Conservation (phyloP, 768 basidiomycete genomes). For the Suillus discolor region DNA sequence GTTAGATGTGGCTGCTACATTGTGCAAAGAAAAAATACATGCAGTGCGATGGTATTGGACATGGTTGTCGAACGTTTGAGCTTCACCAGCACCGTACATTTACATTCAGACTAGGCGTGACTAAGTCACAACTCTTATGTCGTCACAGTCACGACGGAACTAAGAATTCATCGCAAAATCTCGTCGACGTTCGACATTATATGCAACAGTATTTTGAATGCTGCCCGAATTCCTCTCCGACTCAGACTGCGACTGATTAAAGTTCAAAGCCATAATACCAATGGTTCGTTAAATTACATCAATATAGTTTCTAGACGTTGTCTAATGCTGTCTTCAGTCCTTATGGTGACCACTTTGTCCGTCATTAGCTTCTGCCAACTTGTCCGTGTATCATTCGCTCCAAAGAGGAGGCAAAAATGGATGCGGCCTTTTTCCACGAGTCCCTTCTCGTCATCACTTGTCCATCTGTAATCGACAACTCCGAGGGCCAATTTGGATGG, state of each 20-base stretch:
- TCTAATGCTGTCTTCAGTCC: slow-evolving; percentile 10
- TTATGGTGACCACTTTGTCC: slow-evolving; percentile 21
- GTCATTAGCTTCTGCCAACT: slow-evolving; percentile 18
- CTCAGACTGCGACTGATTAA: too few species aligned
- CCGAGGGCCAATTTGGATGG: slow-evolving; percentile 19
- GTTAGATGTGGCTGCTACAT: not conserved
- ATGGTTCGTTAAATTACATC: slow-evolving; percentile 19
- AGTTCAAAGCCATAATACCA: too few species aligned
- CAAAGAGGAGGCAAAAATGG: slow-evolving; percentile 25
- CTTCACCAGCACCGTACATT: slow-evolving; percentile 11
- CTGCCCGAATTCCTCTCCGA: not conserved
- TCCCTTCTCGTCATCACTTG: slow-evolving; percentile 15
- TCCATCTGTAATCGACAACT: slow-evolving; percentile 24
- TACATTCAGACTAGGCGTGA: not conserved
- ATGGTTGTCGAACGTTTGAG: slow-evolving; percentile 32
- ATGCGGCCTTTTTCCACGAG: slow-evolving; percentile 1
- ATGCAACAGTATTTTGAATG: not conserved
- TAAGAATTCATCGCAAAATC: not conserved
- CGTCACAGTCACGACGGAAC: not conserved
- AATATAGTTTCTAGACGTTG: slow-evolving; percentile 9
- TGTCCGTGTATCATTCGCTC: slow-evolving; percentile 3
- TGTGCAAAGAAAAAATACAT: slow-evolving; percentile 19
- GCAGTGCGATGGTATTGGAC: slow-evolving; percentile 58
- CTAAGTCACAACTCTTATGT: slow-evolving; percentile 19
- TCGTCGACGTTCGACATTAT: not conserved